Evolutionary conservation across 2,329 filamentous ascomycete genomes (phyloP).

Genomic region (Botrytis tulipae): DNA sequence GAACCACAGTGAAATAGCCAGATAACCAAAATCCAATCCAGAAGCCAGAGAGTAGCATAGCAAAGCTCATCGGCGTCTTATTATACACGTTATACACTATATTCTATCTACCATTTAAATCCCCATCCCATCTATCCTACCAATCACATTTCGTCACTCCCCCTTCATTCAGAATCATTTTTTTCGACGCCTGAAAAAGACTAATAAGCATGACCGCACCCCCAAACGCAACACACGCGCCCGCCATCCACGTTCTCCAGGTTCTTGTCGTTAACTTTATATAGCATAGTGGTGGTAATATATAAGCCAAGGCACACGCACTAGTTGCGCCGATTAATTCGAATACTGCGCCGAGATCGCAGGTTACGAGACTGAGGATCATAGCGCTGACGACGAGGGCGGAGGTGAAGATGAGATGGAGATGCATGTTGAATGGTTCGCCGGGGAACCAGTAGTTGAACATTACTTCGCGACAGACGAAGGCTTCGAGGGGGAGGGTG

Average conservation of each 20-base stretch:
- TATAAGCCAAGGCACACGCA: conserved; percentile 91
- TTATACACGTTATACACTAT: not conserved
- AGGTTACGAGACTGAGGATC: conserved; percentile 76
- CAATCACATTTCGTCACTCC: conserved; percentile 32
- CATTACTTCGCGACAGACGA: conserved; percentile 97
- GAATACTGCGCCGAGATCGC: conserved; percentile 91
- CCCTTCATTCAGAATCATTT: conserved; percentile 51
- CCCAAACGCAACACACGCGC: conserved; percentile 75
- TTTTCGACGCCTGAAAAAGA: conserved; percentile 67
- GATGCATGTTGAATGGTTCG: conserved; percentile 69
- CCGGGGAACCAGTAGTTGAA: conserved; percentile 71
- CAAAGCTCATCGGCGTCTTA: not conserved
- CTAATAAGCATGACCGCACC: conserved; percentile 76
- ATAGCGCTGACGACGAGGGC: conserved; percentile 77
- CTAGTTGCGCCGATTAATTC: conserved; percentile 95
- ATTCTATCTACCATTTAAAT: not conserved
- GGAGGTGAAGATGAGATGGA: conserved; percentile 82
- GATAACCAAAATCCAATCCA: not conserved
- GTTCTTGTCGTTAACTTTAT: conserved; percentile 82
- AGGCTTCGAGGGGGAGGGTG: conserved; percentile 91
- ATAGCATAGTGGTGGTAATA: conserved; percentile 91
- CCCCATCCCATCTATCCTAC: not conserved
- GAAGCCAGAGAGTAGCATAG: not conserved
- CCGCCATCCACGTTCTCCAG: conserved; percentile 71
- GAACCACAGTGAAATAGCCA: not conserved